phyloP scores from a whole-genome alignment of 768 basidiomycete genomes.

The Suillus weaverae region DNA sequence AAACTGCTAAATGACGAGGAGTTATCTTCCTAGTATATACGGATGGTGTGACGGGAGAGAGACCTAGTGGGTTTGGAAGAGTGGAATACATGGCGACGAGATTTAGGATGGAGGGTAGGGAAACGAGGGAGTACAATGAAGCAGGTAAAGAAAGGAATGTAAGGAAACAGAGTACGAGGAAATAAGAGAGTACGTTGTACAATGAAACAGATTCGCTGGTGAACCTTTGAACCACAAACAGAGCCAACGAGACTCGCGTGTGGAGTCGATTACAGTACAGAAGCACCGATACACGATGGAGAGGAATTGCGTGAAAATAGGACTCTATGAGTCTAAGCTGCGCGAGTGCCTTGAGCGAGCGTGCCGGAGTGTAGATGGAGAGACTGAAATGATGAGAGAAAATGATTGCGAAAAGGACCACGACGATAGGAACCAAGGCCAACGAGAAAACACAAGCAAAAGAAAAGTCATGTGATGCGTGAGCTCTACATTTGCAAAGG shows the following conservation, averaged over 20 bases:
- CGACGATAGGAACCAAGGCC: not conserved
- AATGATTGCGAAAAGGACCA: not conserved
- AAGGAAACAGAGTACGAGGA: not conserved
- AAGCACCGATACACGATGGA: not conserved
- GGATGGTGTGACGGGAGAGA: not conserved
- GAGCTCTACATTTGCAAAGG: not conserved
- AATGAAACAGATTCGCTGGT: not conserved
- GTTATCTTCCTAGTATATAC: constrained; percentile 15
- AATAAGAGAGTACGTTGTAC: not conserved
- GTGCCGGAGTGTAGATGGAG: not conserved
- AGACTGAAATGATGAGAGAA: not conserved
- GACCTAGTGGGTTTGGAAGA: not conserved
- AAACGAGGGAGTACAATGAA: not conserved
- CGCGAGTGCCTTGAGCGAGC: constrained; percentile 1
- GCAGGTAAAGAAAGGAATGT: not conserved
- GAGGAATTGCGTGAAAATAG: too few relatives aligned
- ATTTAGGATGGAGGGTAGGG: not conserved
- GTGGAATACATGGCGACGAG: not conserved
- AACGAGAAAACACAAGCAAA: not conserved
- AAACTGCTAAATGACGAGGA: not conserved
- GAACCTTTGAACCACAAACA: not conserved
- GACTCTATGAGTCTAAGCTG: constrained; percentile 6
- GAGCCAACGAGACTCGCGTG: not conserved
- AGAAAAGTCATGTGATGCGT: not conserved
- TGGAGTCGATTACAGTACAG: not conserved